phyloP scores from a whole-genome alignment of 129 eudicot species.

The Heracleum sosnowskyi region DNA sequence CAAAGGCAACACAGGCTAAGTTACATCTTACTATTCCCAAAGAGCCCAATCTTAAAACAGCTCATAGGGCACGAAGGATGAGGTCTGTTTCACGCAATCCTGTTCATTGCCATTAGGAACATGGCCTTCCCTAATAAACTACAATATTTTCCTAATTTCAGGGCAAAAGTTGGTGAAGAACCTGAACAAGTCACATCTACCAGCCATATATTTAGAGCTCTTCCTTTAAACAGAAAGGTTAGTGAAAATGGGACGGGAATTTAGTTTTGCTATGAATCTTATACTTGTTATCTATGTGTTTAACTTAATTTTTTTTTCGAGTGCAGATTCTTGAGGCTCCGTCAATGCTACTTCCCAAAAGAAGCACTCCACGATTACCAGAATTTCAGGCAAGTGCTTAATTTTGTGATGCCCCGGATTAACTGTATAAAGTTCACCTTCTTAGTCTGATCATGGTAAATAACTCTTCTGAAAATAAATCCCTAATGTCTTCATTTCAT shows the following conservation, averaged over 20 bases:
- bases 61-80: slow-evolving; percentile 75
- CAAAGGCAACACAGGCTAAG: slow-evolving; percentile 33
- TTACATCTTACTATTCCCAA: slow-evolving; percentile 69
- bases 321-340: slow-evolving; percentile 87
- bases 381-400: slow-evolving; percentile 51
- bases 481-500: slow-evolving; percentile 7
- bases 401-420: neutral
- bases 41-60: slow-evolving; percentile 80
- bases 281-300: neutral
- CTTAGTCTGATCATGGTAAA: slow-evolving; percentile 7
- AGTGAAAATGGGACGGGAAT: slow-evolving; percentile 16
- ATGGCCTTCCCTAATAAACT: slow-evolving; percentile 6
- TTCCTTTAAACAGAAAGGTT: slow-evolving; percentile 84
- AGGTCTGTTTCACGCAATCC: slow-evolving; percentile 32
- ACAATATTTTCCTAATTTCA: slow-evolving; percentile 16
- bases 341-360: slow-evolving; percentile 40
- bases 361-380: slow-evolving; percentile 63
- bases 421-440: neutral
- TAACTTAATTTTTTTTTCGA: neutral
- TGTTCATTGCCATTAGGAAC: neutral
- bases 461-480: neutral
- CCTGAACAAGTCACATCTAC: slow-evolving; percentile 40
- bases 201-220: slow-evolving; percentile 65
- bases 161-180: slow-evolving; percentile 41
- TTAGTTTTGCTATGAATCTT: slow-evolving; percentile 61